Base-by-base conservation (phyloP, 2,329 filamentous ascomycete species). In the Talaromyces marneffei region DNA sequence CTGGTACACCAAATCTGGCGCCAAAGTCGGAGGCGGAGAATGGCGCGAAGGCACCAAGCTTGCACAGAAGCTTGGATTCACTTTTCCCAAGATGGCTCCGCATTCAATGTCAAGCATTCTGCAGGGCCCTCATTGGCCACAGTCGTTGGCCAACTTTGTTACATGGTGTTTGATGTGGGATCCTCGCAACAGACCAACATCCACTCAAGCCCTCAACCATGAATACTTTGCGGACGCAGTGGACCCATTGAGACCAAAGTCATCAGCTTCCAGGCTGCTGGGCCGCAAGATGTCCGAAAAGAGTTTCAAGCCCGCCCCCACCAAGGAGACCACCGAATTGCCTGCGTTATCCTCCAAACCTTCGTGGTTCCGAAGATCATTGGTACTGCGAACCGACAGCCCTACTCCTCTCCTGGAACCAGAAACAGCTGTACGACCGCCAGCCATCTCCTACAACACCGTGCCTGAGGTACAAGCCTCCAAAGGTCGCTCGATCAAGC, bases 101-200 rank as follows among this genome's bases (percentile, higher is more conserved):
- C 94, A 97, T 75, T 86, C 93, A 18, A 91, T 99, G 85, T 93
- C 97, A 68, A 95, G 91, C 4, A 94, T 97, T 66, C 82, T 99
- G 7, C 91, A 91, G 71, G 75, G 89, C 27, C 92, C 94, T 16
- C 91, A 96, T 71, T 99, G 94, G 94, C 94, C 94, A 5, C 79
- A 88, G 1, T 88, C 91, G 20, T 82, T 99, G 60, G 89, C 88
- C 70, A 86, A 95, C 62, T 97, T 99, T 71, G 94, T 99, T 62
- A 99, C 94, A 16, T 97, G 92, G 92, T 99, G 94, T 76, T 78
- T 99, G 66, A 94, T 97, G 90, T 99, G 94, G 94, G 94, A 99
- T 75, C 94, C 94, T 10, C 95, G 92, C 79, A 87, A 81, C 70
- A 85, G 94, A 63, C 94, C 94, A 48, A 97, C 92, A 3, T 97